Conservation (phyloP, 805 yeast species). For the Pichia sporocuriosa region DNA sequence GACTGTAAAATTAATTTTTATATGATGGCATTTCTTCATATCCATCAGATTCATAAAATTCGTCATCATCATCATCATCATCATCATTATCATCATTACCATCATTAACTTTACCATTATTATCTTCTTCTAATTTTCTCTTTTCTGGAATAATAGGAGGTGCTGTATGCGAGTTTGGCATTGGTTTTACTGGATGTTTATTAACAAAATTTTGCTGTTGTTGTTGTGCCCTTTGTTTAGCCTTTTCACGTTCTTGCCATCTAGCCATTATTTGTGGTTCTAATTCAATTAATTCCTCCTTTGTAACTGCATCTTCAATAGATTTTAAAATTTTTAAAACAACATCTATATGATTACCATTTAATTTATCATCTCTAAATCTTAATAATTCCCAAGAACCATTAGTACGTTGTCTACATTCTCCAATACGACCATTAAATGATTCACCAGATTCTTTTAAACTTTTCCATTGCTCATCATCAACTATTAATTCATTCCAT, state of each 20-base stretch:
- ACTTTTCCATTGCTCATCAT: slow-evolving; percentile 74
- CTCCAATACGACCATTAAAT: slow-evolving; percentile 81
- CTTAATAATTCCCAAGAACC: slow-evolving; percentile 80
- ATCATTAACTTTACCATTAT: not conserved
- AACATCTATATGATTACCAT: slow-evolving; percentile 78
- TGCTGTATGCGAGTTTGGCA: slow-evolving; percentile 8
- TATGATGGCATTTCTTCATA: slow-evolving; percentile 31
- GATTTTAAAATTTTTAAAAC: slow-evolving; percentile 79
- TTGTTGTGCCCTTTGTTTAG: slow-evolving; percentile 21
- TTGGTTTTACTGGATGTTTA: not conserved
- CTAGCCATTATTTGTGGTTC: slow-evolving; percentile 48
- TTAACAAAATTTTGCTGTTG: slow-evolving; percentile 17
- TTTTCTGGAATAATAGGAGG: slow-evolving; percentile 4
- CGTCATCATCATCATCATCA: slow-evolving; percentile 11
- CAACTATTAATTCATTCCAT: slow-evolving; percentile 56
- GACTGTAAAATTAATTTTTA: not conserved
- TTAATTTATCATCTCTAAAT: slow-evolving; percentile 86
- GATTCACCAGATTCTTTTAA: slow-evolving; percentile 70
- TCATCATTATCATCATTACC: slow-evolving; percentile 23
- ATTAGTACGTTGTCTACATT: slow-evolving; percentile 61
- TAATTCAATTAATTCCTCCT: slow-evolving; percentile 62
- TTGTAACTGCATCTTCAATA: slow-evolving; percentile 78
- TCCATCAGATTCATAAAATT: slow-evolving; percentile 31
- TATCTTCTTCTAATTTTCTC: slow-evolving; percentile 3
- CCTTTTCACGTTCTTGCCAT: slow-evolving; percentile 55